A percentile compares a stretch with the other conserved stretches of the same genome.
Conservation (phyloP, 371 early-diverging fungal species). For the Syncephalastrum monosporum region DNA sequence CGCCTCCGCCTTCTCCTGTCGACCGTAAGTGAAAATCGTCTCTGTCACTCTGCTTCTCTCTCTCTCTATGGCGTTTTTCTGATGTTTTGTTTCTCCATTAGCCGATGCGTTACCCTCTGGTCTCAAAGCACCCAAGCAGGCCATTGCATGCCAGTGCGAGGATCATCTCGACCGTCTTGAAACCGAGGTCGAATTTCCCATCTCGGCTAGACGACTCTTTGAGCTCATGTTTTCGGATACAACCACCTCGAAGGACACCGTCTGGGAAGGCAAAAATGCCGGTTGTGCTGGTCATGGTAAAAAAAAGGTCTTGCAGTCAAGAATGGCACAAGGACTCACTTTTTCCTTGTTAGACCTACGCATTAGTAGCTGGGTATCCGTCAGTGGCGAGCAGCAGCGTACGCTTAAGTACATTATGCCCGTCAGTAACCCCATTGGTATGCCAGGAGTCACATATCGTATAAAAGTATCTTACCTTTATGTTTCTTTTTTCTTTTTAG, state of each 20-base stretch:
- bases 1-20: constrained; percentile 4
- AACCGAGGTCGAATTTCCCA: constrained; percentile 50
- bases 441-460: not conserved
- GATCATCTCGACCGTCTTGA: constrained; percentile 68
- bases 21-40: constrained; percentile 25
- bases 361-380: not conserved
- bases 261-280: constrained; percentile 53
- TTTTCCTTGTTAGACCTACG: not conserved
- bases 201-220: constrained; percentile 64
- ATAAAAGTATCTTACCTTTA: too few relatives aligned
- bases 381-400: not conserved
- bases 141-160: constrained; percentile 63
- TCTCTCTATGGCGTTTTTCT: not conserved
- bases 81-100: not conserved
- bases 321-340: not conserved
- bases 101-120: constrained; percentile 32
- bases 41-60: too few relatives aligned
- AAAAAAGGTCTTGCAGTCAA: not conserved
- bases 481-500: constrained; percentile 12
- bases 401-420: constrained; percentile 45
- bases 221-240: constrained; percentile 56
- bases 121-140: constrained; percentile 40
- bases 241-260: constrained; percentile 31
- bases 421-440: constrained; percentile 46
- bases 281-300: constrained; percentile 53